Base-by-base conservation (phyloP, 768 basidiomycete species). In the Lentinula detonsa region DNA sequence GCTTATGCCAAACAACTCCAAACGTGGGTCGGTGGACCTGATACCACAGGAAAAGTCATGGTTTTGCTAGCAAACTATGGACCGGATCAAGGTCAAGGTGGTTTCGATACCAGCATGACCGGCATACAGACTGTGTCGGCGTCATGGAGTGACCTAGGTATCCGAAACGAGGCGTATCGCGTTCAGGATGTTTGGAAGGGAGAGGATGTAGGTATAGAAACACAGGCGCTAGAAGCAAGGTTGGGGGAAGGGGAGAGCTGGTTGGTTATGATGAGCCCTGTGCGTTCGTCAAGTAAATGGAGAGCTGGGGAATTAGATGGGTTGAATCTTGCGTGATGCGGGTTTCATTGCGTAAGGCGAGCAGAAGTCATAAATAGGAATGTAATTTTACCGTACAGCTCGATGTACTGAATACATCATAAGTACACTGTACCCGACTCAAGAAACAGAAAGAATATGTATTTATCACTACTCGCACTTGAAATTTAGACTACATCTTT, bases 11-110 rank as follows among this genome's bases (percentile, higher is more conserved):
- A 50, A 23, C 61, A 61, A 42, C 54, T 61, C 3, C 61, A 61
- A 28, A 54, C 61, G 7, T 61, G 61, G 61, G 43, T 61, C 10
- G 61, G 50, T 5, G 61, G 61, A 6, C 61, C 61, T 40, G 45
- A 46, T 57, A 15, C 34, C 8, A n/a, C 35, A n/a, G 54, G 53
- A 8, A 49, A 55, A 37, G 61, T 43, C 31, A 39, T 61, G 34
- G 61, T 57, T 23, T 18, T 61, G 9, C 34, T 61, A 11, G 53
- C 61, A 7, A 61, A 61, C 43, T 57, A 56, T 39, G 61, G 61
- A 2, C 61, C 61, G 11, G 61, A 61, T 21, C 61, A 40, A 42
- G 61, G 61, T 10, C 40, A 56, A 34, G 61, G 61, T 16, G 61
- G 53, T 13, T 61, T 61, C 18, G 35, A 49, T 5, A 56, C 42